Percentiles rank a stretch among this genome's conserved stretches.
phyloP scores from a whole-genome alignment of 495 filamentous ascomycete genomes.

The Talaromyces liani region DNA sequence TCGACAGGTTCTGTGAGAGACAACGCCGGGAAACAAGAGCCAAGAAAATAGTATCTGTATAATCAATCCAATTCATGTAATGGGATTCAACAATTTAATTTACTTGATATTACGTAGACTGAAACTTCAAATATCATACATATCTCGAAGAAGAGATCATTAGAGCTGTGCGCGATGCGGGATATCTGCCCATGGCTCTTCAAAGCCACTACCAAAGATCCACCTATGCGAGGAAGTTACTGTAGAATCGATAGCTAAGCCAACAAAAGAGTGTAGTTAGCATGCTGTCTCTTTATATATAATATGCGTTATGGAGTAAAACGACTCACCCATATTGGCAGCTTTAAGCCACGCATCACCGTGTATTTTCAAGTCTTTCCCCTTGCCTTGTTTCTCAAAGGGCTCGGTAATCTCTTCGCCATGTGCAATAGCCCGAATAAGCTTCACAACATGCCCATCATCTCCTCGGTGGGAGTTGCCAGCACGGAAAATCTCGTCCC shows the following conservation, averaged over 20 bases:
- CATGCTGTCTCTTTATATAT: not conserved
- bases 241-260: constrained; percentile 24
- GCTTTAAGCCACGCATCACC: constrained; percentile 66
- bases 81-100: no score
- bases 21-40: not conserved
- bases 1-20: not conserved
- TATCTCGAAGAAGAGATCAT: not conserved
- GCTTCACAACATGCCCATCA: constrained; percentile 73
- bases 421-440: constrained; percentile 58
- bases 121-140: not conserved
- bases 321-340: constrained; percentile 35
- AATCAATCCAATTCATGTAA: no score
- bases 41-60: not conserved
- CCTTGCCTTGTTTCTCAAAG: constrained; percentile 33
- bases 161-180: constrained; percentile 18
- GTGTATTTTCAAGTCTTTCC: constrained; percentile 45
- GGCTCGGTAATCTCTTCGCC: constrained; percentile 41
- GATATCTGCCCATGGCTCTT: constrained; percentile 28
- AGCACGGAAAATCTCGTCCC: constrained; percentile 50
- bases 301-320: not conserved
- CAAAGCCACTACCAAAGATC: constrained; percentile 29
- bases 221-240: constrained; percentile 16
- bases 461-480: constrained; percentile 48
- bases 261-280: not conserved
- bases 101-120: no score